phyloP scores from a whole-genome alignment of 495 filamentous ascomycete species.

The Penicillium pulvis region DNA sequence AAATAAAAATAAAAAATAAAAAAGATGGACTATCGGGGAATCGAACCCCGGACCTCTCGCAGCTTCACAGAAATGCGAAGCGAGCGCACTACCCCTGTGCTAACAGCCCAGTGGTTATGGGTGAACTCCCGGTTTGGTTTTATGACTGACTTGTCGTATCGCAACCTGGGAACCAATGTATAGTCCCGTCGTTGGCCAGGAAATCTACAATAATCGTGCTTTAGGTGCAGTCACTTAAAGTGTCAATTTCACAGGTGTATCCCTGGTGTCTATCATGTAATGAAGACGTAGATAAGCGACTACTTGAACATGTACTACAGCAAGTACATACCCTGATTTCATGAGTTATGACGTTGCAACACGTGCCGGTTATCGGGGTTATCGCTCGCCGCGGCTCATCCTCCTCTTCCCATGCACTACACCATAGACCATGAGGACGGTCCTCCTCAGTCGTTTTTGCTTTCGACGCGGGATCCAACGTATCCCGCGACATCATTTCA shows the following conservation, averaged over 20 bases:
- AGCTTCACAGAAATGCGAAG: background rate
- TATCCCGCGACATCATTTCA: constrained; percentile 20
- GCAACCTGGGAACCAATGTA: too few relatives aligned
- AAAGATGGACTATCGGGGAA: constrained; percentile 53
- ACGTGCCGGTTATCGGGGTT: constrained; percentile 27
- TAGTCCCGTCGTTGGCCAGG: too few relatives aligned
- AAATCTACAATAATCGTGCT: too few relatives aligned
- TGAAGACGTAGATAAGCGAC: too few relatives aligned
- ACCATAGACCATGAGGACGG: constrained; percentile 56
- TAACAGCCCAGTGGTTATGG: background rate
- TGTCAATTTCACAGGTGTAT: too few relatives aligned
- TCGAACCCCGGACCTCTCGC: constrained; percentile 54
- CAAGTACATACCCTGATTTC: background rate
- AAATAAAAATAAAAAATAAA: too few relatives aligned
- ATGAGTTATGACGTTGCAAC: constrained; percentile 22
- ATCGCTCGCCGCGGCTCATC: constrained; percentile 15
- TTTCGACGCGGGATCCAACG: constrained; percentile 37
- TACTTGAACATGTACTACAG: too few relatives aligned
- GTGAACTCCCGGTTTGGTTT: too few relatives aligned
- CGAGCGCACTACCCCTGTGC: background rate
- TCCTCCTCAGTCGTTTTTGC: constrained; percentile 57
- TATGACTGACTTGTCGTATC: too few relatives aligned
- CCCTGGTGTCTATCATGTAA: too few relatives aligned
- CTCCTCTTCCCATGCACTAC: constrained; percentile 13
- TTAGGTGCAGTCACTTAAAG: too few relatives aligned